Evolutionary conservation across 1,284 basidiomycete species (phyloP), one percentile per base, ranked within the genome.

Genomic region (Marasmius tenuissimus): DNA sequence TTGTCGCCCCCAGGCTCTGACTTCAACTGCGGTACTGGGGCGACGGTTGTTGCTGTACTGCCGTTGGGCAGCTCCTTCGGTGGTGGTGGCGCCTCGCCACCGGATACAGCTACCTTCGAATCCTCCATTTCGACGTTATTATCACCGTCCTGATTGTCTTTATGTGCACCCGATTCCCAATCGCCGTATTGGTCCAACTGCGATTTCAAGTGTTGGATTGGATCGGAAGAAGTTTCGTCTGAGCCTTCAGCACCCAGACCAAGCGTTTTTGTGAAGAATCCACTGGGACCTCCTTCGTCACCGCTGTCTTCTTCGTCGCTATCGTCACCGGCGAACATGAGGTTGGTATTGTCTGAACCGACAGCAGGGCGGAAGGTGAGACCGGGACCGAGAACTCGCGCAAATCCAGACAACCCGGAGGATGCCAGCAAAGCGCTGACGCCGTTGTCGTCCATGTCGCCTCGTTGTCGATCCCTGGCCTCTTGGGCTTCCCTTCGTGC

Each of bases 271-370:
- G 73, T 76, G 69, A 85, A 85, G 67, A 81, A 81, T 18, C 72
- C 70, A 12, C 76, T 69, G 55, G 67, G 63, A 45, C 73, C 74
- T 33, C 80, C 85, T 50, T 83, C 84, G 10, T 76, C 81, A 53
- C 81, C 81, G 47, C 85, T 83, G 45, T 85, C 84, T 3, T 85
- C 82, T 47, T 87, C 85, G 11, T 79, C 80, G 49, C 81, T 81
- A 38, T 86, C 85, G 42, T 85, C 77, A 50, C 78, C 76, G 53
- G 78, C 79, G 68, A 89, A 87, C 85, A 87, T 85, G 67, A 88
- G 70, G 35, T 67, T 69, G 61, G 85, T 84, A 60, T 72, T 76
- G 59, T 82, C 71, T 64, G 87, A 82, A 38, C 78, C 78, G 14
- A 78, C 72, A 42, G 79, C 80, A 18, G 83, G 81, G 63, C 79